Evolutionary conservation across 1,284 basidiomycete genomes (phyloP).

Genomic region (Microbotryum intermedium): DNA sequence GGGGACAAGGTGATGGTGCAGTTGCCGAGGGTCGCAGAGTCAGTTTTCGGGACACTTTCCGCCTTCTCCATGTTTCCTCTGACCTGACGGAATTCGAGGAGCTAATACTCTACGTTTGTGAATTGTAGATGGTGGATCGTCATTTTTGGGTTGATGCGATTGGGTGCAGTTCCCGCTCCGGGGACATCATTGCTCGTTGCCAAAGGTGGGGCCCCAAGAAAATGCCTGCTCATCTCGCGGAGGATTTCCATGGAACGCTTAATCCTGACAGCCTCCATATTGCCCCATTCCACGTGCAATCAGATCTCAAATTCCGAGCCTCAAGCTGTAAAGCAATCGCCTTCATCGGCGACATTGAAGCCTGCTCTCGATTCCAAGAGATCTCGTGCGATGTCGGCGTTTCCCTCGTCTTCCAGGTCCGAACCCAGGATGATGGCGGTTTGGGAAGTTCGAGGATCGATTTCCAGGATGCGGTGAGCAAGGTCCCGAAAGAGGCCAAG

Average conservation of each 20-base stretch:
- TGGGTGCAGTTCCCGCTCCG: conserved; percentile 22
- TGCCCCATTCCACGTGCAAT: neutral
- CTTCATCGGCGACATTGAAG: conserved; percentile 22
- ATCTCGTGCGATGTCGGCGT: conserved; percentile 6
- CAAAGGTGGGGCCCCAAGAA: conserved; percentile 14
- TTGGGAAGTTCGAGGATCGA: conserved; percentile 6
- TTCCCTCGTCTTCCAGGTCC: conserved; percentile 17
- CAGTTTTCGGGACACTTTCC: neutral
- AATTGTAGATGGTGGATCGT: conserved; percentile 18
- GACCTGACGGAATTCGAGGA: no score
- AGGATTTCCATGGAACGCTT: neutral
- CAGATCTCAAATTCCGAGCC: conserved; percentile 27
- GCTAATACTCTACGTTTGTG: neutral
- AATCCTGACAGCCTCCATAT: neutral
- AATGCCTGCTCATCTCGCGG: neutral
- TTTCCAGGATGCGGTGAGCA: conserved; percentile 1
- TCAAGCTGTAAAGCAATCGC: conserved; percentile 5
- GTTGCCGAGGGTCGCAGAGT: neutral
- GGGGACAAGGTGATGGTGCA: conserved; percentile 22
- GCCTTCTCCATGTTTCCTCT: neutral
- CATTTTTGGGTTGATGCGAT: conserved; percentile 17
- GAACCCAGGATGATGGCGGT: neutral
- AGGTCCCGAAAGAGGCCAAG: neutral
- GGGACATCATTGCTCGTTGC: conserved; percentile 25
- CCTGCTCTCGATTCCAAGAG: conserved; percentile 14